Percentiles rank a stretch among this genome's conserved stretches.
Conservation (phyloP, 805 yeast species). For the Priceomyces castillae region DNA sequence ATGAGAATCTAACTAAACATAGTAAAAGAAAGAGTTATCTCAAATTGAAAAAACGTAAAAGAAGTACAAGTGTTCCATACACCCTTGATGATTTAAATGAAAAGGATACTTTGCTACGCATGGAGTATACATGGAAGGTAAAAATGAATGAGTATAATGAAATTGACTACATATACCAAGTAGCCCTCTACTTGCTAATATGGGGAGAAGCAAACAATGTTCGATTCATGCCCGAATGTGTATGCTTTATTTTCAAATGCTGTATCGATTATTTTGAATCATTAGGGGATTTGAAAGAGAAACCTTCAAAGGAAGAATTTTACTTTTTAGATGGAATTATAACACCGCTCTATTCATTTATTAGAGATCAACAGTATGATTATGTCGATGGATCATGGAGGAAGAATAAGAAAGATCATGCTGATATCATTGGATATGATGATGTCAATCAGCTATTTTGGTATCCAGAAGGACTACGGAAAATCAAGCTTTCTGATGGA, state of each 20-base stretch:
- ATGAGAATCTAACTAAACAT: constrained; percentile 57
- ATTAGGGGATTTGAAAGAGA: neutral
- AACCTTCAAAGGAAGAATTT: constrained; percentile 6
- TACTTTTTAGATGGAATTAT: constrained; percentile 40
- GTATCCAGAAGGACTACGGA: constrained; percentile 37
- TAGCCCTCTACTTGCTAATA: constrained; percentile 58
- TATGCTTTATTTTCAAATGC: constrained; percentile 32
- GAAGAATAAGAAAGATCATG: constrained; percentile 69
- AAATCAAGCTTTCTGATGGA: constrained; percentile 34
- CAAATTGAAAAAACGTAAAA: constrained; percentile 17
- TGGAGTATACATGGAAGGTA: constrained; percentile 58
- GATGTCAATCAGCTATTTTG: constrained; percentile 54
- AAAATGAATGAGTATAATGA: constrained; percentile 56
- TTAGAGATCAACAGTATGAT: constrained; percentile 67
- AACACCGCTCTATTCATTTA: constrained; percentile 53
- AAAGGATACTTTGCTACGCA: constrained; percentile 13
- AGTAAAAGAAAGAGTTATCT: constrained; percentile 36
- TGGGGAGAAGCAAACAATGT: constrained; percentile 81
- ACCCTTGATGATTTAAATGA: constrained; percentile 18
- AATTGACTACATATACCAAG: constrained; percentile 59
- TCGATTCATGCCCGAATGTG: constrained; percentile 46
- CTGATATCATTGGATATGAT: constrained; percentile 55
- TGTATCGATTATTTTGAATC: constrained; percentile 22
- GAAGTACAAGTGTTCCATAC: constrained; percentile 39
- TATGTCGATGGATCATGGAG: constrained; percentile 49